Evolutionary conservation across 495 filamentous ascomycete genomes (phyloP), one percentile per base, ranked within the genome.

Genomic region (Penicillium bialowiezense): DNA sequence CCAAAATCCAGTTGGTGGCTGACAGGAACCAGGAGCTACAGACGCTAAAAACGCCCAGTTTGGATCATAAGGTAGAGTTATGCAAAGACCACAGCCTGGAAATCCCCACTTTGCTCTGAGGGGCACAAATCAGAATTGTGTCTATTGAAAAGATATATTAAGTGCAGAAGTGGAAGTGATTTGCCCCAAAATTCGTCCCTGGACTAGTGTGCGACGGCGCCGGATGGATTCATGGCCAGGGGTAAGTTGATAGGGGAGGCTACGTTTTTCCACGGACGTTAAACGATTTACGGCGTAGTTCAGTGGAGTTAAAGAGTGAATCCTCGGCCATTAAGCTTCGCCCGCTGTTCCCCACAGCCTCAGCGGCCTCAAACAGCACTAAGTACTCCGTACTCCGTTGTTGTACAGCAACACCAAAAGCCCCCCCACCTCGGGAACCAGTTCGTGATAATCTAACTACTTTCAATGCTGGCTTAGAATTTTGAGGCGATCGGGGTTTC

Each of bases 401-500:
- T n/a, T n/a, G n/a, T n/a, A n/a, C 23, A 26, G 8, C 23, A 26
- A 32, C 29, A 32, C 29, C 10, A 32, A 13, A 40, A 40, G 20
- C 19, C 12, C 7, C 45, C 37, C 39, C 41, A 39, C 37, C 14
- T 50, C 39, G 42, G 37, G 57, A 58, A 58, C 57, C 54, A 49
- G 57, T 60, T 51, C 51, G 48, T 55, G 20, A 42, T 17, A 12
- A 7, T 31, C 17, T 51, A 41, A 47, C 28, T 29, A 45, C 20
- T 31, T 15, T 18, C 14, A 40, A 8, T 32, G 29, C 12, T 32
- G 29, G 29, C 29, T 20, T 40, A 15, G 14, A 41, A 37, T 55
- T 41, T 31, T 51, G 57, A 63, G 31, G 57, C 48, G 52, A 56
- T 59, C 52, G 53, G 20, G 44, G 56, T 63, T 60, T 63, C 53